phyloP scores from a whole-genome alignment of 371 early-diverging fungal species.

The Apophysomyces elegans region DNA sequence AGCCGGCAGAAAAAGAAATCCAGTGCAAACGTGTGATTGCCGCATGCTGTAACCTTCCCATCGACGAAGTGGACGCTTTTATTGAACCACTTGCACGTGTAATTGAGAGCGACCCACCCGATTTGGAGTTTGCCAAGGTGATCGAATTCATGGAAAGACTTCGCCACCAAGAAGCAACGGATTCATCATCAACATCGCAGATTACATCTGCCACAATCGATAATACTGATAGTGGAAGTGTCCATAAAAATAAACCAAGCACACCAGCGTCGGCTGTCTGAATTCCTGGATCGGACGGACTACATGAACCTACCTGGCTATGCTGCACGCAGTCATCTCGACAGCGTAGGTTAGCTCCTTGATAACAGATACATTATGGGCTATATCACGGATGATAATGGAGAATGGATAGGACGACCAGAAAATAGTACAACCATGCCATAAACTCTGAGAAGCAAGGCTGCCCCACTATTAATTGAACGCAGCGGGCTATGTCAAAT shows the following conservation, averaged over 20 bases:
- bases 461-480: not conserved
- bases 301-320: not conserved
- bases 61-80: constrained; percentile 68
- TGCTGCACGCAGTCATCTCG: not conserved
- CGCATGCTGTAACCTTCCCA: constrained; percentile 66
- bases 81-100: constrained; percentile 67
- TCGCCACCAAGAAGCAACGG: constrained; percentile 33
- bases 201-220: not conserved
- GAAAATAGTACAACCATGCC: not conserved
- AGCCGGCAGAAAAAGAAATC: constrained; percentile 54
- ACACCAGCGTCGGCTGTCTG: constrained; percentile 12
- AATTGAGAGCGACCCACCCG: constrained; percentile 73
- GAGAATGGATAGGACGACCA: not conserved
- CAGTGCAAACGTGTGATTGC: constrained; percentile 74
- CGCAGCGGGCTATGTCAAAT: not conserved
- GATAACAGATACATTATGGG: not conserved
- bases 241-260: constrained; percentile 8
- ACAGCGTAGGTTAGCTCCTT: not conserved
- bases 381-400: not conserved
- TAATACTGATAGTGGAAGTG: constrained; percentile 3
- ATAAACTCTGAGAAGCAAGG: not conserved
- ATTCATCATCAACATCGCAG: constrained; percentile 1
- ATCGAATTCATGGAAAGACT: constrained; percentile 61
- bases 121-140: constrained; percentile 55
- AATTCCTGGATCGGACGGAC: not conserved